Conservation (phyloP, 768 basidiomycete genomes). For the Boletellus sp. region DNA sequence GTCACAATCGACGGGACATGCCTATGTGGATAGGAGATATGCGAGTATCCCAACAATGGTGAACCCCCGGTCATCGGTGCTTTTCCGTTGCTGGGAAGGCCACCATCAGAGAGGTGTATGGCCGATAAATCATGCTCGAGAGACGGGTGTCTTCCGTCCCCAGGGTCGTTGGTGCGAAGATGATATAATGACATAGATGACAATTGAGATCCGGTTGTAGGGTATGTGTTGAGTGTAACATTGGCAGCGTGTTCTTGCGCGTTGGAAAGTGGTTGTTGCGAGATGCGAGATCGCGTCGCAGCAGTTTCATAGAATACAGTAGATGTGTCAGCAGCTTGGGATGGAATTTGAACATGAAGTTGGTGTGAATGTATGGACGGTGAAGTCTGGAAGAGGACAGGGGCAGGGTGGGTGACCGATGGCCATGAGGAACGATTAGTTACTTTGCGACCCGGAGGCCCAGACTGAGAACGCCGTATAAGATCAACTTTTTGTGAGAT, state of each 20-base stretch:
- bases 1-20: slow-evolving; percentile 51
- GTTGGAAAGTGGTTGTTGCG: slow-evolving; percentile 19
- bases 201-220: slow-evolving; percentile 30
- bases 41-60: slow-evolving; percentile 17
- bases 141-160: slow-evolving; percentile 10
- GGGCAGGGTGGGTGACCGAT: slow-evolving; percentile 42
- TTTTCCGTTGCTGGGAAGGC: slow-evolving; percentile 7
- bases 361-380: slow-evolving; percentile 31
- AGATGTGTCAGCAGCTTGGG: slow-evolving; percentile 38
- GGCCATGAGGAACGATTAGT: slow-evolving; percentile 39
- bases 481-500: slow-evolving; percentile 37
- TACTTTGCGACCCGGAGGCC: slow-evolving; percentile 36
- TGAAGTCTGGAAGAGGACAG: slow-evolving; percentile 47
- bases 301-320: slow-evolving; percentile 70
- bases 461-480: slow-evolving; percentile 43
- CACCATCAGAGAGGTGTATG: slow-evolving; percentile 17
- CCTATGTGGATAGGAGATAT: slow-evolving; percentile 35
- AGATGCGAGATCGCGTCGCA: slow-evolving; percentile 31
- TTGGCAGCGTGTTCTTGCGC: slow-evolving; percentile 21
- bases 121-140: slow-evolving; percentile 23
- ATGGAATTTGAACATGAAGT: slow-evolving; percentile 28
- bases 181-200: slow-evolving; percentile 35
- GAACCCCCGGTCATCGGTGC: slow-evolving; percentile 4
- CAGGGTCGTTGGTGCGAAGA: slow-evolving; percentile 16
- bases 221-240: slow-evolving; percentile 26